Percentiles rank a stretch among this genome's conserved stretches.
Evolutionary conservation across 2,329 filamentous ascomycete genomes (phyloP).

Genomic region (Calonectria pseudoreteaudii): DNA sequence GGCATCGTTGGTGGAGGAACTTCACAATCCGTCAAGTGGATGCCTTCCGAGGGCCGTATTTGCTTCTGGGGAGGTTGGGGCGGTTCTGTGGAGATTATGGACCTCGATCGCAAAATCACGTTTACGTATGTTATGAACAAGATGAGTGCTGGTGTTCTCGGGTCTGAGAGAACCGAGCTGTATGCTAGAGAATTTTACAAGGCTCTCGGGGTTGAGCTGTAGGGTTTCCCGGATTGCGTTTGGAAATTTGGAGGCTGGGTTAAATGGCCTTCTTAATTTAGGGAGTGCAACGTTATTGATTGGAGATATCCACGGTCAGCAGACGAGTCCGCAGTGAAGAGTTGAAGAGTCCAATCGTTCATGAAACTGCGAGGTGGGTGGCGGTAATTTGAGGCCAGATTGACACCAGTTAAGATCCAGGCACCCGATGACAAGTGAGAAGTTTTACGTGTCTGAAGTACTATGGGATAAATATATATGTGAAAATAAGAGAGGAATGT

Average conservation of each 20-base stretch:
- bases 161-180: not conserved
- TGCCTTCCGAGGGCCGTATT: constrained; percentile 45
- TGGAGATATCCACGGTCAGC: not conserved
- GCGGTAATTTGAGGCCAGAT: not conserved
- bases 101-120: constrained; percentile 54
- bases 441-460: not conserved
- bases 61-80: constrained; percentile 60
- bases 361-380: not conserved
- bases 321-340: no score
- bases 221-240: not conserved
- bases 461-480: no score
- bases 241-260: not conserved
- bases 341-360: not conserved
- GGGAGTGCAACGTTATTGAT: not conserved
- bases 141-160: constrained; percentile 43
- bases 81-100: constrained; percentile 57
- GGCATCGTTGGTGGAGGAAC: not conserved
- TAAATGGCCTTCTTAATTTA: not conserved
- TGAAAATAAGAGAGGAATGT: no score
- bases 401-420: not conserved
- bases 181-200: not conserved
- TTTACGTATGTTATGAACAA: constrained; percentile 60
- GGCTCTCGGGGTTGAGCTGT: not conserved
- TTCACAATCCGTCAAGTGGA: not conserved
- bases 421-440: not conserved